Evolutionary conservation across 2,329 filamentous ascomycete genomes (phyloP).

Genomic region (Xylariomycetidae sp.): DNA sequence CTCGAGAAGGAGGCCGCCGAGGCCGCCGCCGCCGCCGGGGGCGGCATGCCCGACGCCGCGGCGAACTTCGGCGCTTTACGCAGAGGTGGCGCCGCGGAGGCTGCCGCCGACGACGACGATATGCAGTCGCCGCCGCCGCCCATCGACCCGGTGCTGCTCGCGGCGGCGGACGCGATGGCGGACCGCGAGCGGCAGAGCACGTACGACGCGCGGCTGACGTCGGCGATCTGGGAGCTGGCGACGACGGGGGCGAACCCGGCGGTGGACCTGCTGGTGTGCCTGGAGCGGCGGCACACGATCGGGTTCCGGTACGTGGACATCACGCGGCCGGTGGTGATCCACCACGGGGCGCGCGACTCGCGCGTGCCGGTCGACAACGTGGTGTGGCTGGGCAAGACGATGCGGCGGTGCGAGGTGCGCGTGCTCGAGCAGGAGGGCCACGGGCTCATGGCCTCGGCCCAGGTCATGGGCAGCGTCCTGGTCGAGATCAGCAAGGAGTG

Average conservation of each 20-base stretch:
- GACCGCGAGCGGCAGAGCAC: conserved; percentile 66
- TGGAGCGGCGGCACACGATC: conserved; percentile 85
- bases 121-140: conserved; percentile 11
- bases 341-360: conserved; percentile 85
- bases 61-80: too few species aligned
- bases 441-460: conserved; percentile 89
- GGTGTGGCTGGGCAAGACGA: conserved; percentile 86
- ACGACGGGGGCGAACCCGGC: conserved; percentile 90
- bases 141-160: too few species aligned
- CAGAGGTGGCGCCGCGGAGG: too few species aligned
- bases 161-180: conserved; percentile 55
- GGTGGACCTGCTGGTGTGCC: conserved; percentile 84
- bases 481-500: conserved; percentile 93
- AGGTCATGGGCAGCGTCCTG: conserved; percentile 88
- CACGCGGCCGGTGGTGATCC: conserved; percentile 82
- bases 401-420: conserved; percentile 87
- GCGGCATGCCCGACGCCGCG: conserved; percentile 27
- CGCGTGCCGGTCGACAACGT: conserved; percentile 94
- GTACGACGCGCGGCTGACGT: conserved; percentile 82
- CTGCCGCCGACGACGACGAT: conserved; percentile 19
- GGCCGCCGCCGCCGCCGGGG: conserved; percentile 44
- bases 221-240: conserved; percentile 89
- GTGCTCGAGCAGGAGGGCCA: conserved; percentile 89
- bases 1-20: conserved; percentile 47
- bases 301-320: conserved; percentile 98